These are phyloP conservation scores for Saccharomycopsis vini DNA, from an alignment of 805 yeast genomes.

Conservation along the genomic window DNA sequence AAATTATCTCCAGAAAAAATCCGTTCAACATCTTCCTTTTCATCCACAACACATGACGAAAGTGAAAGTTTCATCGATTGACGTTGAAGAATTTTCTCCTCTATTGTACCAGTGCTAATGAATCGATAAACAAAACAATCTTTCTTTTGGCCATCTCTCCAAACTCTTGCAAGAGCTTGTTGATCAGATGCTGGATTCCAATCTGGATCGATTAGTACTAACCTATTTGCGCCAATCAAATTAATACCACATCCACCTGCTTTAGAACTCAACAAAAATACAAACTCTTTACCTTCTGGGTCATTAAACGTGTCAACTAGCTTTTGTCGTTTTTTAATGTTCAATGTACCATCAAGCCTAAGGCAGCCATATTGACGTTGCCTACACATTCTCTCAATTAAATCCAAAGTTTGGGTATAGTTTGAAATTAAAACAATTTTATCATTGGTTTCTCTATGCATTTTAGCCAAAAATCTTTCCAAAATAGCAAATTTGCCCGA, in stretches of 20 bases:
- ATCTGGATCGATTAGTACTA: constrained; percentile 83
- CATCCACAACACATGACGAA: constrained; percentile 95
- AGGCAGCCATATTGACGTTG: constrained; percentile 62
- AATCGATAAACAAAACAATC: constrained; percentile 93
- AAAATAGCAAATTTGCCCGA: constrained; percentile 84
- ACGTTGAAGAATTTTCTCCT: constrained; percentile 91
- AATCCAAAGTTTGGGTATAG: constrained; percentile 87
- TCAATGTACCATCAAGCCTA: constrained; percentile 88
- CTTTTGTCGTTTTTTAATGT: constrained; percentile 84
- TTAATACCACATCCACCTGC: constrained; percentile 99
- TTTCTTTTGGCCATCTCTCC: constrained; percentile 95
- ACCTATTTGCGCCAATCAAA: constrained; percentile 75
- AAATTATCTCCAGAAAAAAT: constrained; percentile 78
- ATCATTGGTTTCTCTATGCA: constrained; percentile 76
- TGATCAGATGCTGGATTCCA: constrained; percentile 94
- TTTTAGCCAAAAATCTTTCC: constrained; percentile 73
- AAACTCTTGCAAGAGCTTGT: constrained; percentile 94
- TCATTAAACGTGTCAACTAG: constrained; percentile 87
- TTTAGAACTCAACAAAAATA: constrained; percentile 82
- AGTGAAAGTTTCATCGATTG: constrained; percentile 90
- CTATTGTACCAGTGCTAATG: constrained; percentile 90
- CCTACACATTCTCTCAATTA: constrained; percentile 83
- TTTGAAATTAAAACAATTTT: constrained; percentile 92
- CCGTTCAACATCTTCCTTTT: constrained; percentile 89
- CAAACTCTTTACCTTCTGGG: constrained; percentile 80